These are phyloP conservation scores for Papiliotrema laurentii DNA, from an alignment of 1,284 basidiomycete species.

Conservation along the genomic window DNA sequence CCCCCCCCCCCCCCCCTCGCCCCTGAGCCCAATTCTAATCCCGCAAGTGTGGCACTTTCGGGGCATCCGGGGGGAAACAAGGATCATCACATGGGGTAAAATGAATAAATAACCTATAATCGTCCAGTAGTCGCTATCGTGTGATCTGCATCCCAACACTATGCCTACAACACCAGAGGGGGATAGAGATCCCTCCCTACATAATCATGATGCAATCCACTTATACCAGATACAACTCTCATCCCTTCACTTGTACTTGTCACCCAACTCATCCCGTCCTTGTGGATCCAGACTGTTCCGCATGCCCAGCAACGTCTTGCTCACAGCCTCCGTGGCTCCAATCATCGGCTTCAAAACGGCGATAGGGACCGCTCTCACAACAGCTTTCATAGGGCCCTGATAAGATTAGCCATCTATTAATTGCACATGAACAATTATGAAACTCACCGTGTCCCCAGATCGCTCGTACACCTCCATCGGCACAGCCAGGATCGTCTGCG, in stretches of 20 bases:
- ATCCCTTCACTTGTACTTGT: constrained; percentile 67
- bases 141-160: too few relatives aligned
- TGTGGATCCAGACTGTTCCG: constrained; percentile 84
- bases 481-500: constrained; percentile 95
- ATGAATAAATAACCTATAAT: too few relatives aligned
- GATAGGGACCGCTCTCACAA: constrained; percentile 93
- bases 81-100: too few relatives aligned
- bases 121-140: too few relatives aligned
- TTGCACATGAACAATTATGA: background rate
- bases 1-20: too few relatives aligned
- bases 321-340: constrained; percentile 90
- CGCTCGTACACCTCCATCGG: constrained; percentile 99
- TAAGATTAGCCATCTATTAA: too few relatives aligned
- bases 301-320: constrained; percentile 88
- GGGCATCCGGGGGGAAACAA: background rate
- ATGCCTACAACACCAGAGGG: too few relatives aligned
- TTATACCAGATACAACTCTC: background rate
- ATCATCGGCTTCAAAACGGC: constrained; percentile 96
- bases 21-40: too few relatives aligned
- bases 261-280: constrained; percentile 70
- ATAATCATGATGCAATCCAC: background rate
- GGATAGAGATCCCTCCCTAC: too few relatives aligned
- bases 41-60: too few relatives aligned
- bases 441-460: constrained; percentile 72
- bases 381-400: constrained; percentile 87